Evolutionary conservation across 2,329 filamentous ascomycete genomes (phyloP).

Genomic region (Sporothrix brunneoviolacea): DNA sequence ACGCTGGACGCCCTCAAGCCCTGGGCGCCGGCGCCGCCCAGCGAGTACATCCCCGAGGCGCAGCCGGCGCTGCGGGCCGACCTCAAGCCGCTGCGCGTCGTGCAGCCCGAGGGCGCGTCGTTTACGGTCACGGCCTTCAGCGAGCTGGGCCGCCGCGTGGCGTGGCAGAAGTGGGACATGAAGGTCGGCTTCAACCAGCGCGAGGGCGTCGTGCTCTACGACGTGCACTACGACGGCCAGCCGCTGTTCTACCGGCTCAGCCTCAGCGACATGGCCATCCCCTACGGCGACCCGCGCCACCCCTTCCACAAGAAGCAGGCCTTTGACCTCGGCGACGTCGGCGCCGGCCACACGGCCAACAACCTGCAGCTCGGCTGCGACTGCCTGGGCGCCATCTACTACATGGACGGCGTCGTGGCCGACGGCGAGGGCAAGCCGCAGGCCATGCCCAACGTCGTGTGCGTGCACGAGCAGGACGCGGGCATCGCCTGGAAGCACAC

Average conservation of each 20-base stretch:
- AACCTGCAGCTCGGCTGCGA: slow-evolving; percentile 64
- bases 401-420: slow-evolving; percentile 51
- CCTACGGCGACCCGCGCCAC: slow-evolving; percentile 57
- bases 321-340: slow-evolving; percentile 66
- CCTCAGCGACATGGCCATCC: slow-evolving; percentile 62
- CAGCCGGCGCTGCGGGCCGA: slow-evolving; percentile 33
- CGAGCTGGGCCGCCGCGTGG: slow-evolving; percentile 34
- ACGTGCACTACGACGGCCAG: slow-evolving; percentile 59
- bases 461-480: slow-evolving; percentile 64
- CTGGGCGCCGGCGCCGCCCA: slow-evolving; percentile 34
- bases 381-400: slow-evolving; percentile 60
- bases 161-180: slow-evolving; percentile 65
- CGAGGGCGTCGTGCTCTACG: slow-evolving; percentile 64
- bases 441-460: slow-evolving; percentile 49
- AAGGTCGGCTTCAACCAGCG: slow-evolving; percentile 62
- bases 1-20: slow-evolving; percentile 20
- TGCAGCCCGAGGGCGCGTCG: slow-evolving; percentile 20
- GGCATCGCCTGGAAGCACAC: slow-evolving; percentile 68
- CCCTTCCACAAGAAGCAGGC: slow-evolving; percentile 66
- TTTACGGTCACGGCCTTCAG: slow-evolving; percentile 39
- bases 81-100: slow-evolving; percentile 46
- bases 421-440: slow-evolving; percentile 45
- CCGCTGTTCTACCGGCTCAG: slow-evolving; percentile 61
- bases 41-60: slow-evolving; percentile 33
- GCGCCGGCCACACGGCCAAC: slow-evolving; percentile 60